Evolutionary conservation across 805 yeast genomes (phyloP), one percentile per base, ranked within the genome.

Genomic region (Saccharomycopsis guyanensis): DNA sequence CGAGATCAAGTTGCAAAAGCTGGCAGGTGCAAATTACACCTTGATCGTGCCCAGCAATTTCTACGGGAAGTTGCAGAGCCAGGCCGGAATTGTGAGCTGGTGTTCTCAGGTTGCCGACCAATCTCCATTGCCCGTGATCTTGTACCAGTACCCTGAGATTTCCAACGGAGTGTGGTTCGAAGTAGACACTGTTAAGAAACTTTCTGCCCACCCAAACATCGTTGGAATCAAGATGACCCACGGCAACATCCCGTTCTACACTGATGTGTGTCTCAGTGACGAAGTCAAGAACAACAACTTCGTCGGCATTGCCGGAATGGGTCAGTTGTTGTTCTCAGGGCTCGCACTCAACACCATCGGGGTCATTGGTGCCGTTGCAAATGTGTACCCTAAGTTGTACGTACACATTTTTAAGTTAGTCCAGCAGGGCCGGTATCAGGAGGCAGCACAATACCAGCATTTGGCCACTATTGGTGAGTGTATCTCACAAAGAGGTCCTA

Each of bases 331-430:
- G 40, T 58, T 72, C 34, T 77, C 78, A 13, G 68, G 68, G 23
- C 57, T 71, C 40, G 49, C 68, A 3, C 66, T 70, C 15, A 75
- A 75, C 10, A 64, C 63, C 40, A 59, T 61, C 40, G 78, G 77
- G 23, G 66, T 75, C 23, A 70, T 73, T 46, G 77, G 72, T 55
- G 78, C 75, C 4, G 59, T 72, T 39, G 63, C 73, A 19, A 75
- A 74, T 15, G 72, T 71, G 16, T 72, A 64, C 60, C 79, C 79
- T 43, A 71, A 70, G 58, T 56, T 66, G 3, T 65, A 68, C 44
- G 69, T 68, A 39, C 59, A 58, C 46, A 57, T 73, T 32, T 68
- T 57, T 47, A 58, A 63, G 34, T 49, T 59, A 22, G 57, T 51
- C 46, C 59, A 62, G 35, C 59, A 58, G 13, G 73, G 72, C 19